Evolutionary conservation across 495 filamentous ascomycete species (phyloP).

Genomic region (Podospora comata): DNA sequence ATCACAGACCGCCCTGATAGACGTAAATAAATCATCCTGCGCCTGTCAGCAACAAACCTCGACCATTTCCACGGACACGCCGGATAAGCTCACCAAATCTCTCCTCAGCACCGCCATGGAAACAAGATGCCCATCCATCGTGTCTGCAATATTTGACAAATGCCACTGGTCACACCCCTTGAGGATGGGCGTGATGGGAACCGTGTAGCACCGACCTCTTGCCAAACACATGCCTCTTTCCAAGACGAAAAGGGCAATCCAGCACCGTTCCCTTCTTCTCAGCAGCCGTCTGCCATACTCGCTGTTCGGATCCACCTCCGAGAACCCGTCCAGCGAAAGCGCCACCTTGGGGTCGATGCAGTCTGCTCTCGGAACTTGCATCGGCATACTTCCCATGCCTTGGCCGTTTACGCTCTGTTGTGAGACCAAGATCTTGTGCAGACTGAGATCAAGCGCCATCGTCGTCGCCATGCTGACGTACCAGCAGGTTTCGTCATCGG

Average conservation of each 20-base stretch:
- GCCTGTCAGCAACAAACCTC: constrained; percentile 15
- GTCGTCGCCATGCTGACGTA: constrained; percentile 67
- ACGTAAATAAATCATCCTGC: constrained; percentile 58
- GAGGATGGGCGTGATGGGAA: constrained; percentile 61
- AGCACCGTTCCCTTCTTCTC: constrained; percentile 63
- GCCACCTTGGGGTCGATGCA: constrained; percentile 64
- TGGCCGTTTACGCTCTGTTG: constrained; percentile 46
- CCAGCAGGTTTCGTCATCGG: constrained; percentile 69
- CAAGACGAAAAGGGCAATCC: constrained; percentile 70
- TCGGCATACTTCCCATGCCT: not conserved
- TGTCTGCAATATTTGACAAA: constrained; percentile 57
- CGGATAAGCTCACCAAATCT: constrained; percentile 53
- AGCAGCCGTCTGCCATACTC: constrained; percentile 57
- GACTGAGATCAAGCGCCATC: constrained; percentile 63
- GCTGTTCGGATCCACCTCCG: constrained; percentile 57
- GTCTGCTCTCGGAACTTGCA: constrained; percentile 55
- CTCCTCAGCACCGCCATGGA: constrained; percentile 65
- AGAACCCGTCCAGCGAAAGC: constrained; percentile 64
- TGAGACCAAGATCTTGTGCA: constrained; percentile 65
- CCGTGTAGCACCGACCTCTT: constrained; percentile 63
- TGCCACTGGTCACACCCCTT: constrained; percentile 69
- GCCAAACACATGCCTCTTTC: constrained; percentile 65
- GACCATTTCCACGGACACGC: not conserved
- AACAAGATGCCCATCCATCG: constrained; percentile 64
- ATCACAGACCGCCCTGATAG: constrained; percentile 62